Percentiles rank a stretch among this genome's conserved stretches.
Conservation (phyloP, 306 rosid species). For the Mimosa pudica region DNA sequence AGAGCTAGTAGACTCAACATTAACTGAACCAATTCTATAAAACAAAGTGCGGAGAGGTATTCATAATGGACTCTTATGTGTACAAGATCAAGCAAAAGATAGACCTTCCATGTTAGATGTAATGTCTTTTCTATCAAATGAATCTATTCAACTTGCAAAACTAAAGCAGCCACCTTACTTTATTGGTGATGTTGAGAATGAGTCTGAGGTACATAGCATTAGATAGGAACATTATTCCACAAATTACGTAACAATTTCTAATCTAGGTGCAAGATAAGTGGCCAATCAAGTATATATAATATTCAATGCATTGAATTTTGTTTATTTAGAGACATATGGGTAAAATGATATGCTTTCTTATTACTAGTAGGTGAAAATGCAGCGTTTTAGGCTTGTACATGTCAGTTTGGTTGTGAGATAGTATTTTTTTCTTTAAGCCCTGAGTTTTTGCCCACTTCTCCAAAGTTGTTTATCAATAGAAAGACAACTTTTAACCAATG, state of each 20-base stretch:
- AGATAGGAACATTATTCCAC: conserved; percentile 15
- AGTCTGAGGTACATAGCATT: neutral
- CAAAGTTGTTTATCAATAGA: too few relatives aligned
- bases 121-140: conserved; percentile 39
- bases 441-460: too few relatives aligned
- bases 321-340: neutral
- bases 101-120: conserved; percentile 49
- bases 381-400: neutral
- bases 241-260: conserved; percentile 32
- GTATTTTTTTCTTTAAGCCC: too few relatives aligned
- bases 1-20: conserved; percentile 27
- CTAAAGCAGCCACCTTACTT: conserved; percentile 44
- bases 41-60: conserved; percentile 39
- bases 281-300: too few relatives aligned
- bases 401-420: neutral
- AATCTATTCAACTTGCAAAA: conserved; percentile 31
- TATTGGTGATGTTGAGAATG: conserved; percentile 2
- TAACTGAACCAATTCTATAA: neutral
- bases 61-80: conserved; percentile 48
- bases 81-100: conserved; percentile 46
- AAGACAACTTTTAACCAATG: too few relatives aligned
- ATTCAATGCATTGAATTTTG: neutral
- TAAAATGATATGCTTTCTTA: neutral
- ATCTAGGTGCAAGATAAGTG: conserved; percentile 23
- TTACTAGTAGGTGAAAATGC: neutral